These are phyloP conservation scores for Neoarthrinium moseri DNA, from an alignment of 2,329 filamentous ascomycete genomes.

Conservation along the genomic window DNA sequence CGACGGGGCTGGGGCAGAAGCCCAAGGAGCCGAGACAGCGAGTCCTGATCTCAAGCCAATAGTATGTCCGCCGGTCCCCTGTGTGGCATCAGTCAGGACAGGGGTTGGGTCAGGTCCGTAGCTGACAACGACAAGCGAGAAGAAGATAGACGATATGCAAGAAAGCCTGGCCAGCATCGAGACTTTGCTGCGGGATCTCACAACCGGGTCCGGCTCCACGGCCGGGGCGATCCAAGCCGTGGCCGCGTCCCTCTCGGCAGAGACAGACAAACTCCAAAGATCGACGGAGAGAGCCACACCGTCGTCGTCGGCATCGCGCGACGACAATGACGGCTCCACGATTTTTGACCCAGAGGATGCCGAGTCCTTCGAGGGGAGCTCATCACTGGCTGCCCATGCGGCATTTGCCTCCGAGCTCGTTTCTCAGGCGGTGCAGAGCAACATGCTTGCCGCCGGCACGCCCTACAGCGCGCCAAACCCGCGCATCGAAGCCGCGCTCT, in stretches of 20 bases:
- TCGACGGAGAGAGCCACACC: conserved; percentile 1
- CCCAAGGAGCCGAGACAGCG: conserved; percentile 54
- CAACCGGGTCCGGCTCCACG: not conserved
- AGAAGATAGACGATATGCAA: conserved; percentile 45
- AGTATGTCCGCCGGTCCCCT: conserved; percentile 38
- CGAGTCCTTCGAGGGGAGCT: conserved; percentile 42
- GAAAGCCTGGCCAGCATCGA: conserved; percentile 37
- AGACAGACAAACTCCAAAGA: not conserved
- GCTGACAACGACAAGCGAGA: conserved; percentile 38
- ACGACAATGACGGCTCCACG: conserved; percentile 38
- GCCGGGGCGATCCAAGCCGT: not conserved
- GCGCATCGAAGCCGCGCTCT: conserved; percentile 51
- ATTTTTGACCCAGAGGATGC: conserved; percentile 55
- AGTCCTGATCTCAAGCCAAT: conserved; percentile 60
- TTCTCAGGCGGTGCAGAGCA: conserved; percentile 29
- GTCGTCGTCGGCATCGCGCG: conserved; percentile 32
- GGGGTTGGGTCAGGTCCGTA: conserved; percentile 3
- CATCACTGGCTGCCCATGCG: conserved; percentile 44
- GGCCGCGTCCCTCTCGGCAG: not conserved
- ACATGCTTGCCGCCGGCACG: conserved; percentile 4
- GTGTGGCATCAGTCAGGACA: not conserved
- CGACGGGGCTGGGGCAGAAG: conserved; percentile 52
- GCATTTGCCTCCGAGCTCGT: conserved; percentile 45
- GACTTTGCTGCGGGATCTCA: conserved; percentile 31
- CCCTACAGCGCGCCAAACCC: conserved; percentile 45